Base-by-base conservation (phyloP, 805 yeast species). In the Spathaspora passalidarum region DNA sequence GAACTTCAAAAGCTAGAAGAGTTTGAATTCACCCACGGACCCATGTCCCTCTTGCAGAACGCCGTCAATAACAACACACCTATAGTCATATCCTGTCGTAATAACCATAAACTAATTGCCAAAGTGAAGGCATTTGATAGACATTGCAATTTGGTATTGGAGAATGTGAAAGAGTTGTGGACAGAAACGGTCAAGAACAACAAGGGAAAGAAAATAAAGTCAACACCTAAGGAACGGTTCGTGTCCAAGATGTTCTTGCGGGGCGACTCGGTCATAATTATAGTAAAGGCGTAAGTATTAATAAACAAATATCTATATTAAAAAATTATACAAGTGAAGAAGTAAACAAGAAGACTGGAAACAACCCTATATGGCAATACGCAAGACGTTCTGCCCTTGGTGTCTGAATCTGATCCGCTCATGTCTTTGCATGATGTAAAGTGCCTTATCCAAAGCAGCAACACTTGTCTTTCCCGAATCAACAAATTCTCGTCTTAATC, bases 71-170 rank as follows among this genome's bases (percentile, higher is more conserved):
- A 81, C 44, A 83, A 82, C 43, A 77, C 86, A 2, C 88, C 89
- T 20, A 88, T 94, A 4, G 79, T 94, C 48, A 86, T 94, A 49
- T 88, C 96, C 17, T 79, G 96, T 49, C 78, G 99, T 59, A 94
- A 94, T 63, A 91, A 92, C 64, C 97, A 91, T 61, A 94, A 94
- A 66, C 74, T 94, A 35, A 78, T 94, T 23, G 96, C 91, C 1
- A 81, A 88, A 53, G 94, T 94, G 42, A 87, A 87, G 59, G 97
- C 98, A 0, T 94, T 90, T 64, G 99, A 94, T 63, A 82, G 96
- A 60, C 99, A 94, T 66, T 86, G 96, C 51, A 94, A 94, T 65
- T 80, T 94, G 86, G 84, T 94, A 8, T 70, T 94, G 49, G 96
- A 88, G 59, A 88, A 90, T 56, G 97, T 92, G 29, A 89, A 87